phyloP scores from a whole-genome alignment of 352 stramenopile species.

The Pythium brachiatum region DNA sequence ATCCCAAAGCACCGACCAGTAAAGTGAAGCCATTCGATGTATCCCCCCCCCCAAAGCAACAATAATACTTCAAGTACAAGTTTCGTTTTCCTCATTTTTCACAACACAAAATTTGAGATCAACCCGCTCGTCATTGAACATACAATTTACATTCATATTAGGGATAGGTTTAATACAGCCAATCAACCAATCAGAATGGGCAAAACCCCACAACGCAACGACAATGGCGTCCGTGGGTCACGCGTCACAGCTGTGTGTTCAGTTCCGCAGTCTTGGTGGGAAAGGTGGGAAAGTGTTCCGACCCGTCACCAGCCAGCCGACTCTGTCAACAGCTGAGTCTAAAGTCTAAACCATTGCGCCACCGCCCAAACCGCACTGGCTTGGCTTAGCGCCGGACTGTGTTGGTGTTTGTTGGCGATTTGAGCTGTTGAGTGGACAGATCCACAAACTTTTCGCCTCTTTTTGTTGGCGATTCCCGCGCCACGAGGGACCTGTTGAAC shows the following conservation, averaged over 20 bases:
- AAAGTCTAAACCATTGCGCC: not conserved
- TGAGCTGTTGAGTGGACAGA: not conserved
- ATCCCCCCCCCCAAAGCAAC: not conserved
- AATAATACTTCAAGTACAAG: not conserved
- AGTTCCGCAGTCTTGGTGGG: not conserved
- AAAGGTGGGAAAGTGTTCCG: not conserved
- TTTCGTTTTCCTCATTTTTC: too few relatives aligned
- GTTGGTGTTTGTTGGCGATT: slow-evolving; percentile 1
- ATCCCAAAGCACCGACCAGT: slow-evolving; percentile 26
- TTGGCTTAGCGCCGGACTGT: not conserved
- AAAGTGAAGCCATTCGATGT: slow-evolving; percentile 36
- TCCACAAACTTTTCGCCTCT: not conserved
- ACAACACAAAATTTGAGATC: too few relatives aligned
- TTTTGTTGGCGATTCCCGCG: not conserved
- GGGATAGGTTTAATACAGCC: not conserved
- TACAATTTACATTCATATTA: too few relatives aligned
- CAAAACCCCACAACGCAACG: not conserved
- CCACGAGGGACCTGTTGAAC: not conserved
- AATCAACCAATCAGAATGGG: not conserved
- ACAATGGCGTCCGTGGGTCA: not conserved
- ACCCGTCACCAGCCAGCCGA: not conserved
- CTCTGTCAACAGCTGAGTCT: not conserved
- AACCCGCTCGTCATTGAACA: too few relatives aligned
- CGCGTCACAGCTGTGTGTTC: not conserved
- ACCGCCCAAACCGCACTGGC: not conserved